Conservation (phyloP, 208 protist genomes). For the Leishmania lainsoni region DNA sequence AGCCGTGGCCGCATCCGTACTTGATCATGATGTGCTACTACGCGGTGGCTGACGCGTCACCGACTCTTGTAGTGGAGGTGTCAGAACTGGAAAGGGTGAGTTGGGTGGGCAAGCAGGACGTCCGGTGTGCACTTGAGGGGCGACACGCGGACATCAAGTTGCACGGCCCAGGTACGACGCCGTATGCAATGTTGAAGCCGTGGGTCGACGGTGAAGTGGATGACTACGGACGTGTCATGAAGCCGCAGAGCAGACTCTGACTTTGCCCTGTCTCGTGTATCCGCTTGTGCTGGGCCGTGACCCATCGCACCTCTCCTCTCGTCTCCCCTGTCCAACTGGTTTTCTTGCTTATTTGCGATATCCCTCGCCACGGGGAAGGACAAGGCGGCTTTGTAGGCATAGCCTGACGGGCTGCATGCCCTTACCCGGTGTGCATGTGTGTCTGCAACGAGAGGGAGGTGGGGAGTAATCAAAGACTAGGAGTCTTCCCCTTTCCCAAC, state of each 20-base stretch:
- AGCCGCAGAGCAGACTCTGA: constrained; percentile 14
- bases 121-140: constrained; percentile 37
- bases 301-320: neutral
- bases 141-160: constrained; percentile 36
- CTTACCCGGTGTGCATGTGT: neutral
- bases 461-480: neutral
- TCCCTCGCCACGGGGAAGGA: neutral
- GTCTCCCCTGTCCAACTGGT: no score
- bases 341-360: neutral
- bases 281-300: neutral
- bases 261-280: neutral
- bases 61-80: constrained; percentile 31
- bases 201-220: constrained; percentile 47
- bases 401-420: neutral
- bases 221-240: constrained; percentile 19
- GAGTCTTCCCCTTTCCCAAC: no score
- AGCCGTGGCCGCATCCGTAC: constrained; percentile 55
- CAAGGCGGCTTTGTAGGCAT: neutral
- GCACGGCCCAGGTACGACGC: constrained; percentile 34
- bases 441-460: neutral
- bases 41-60: constrained; percentile 33
- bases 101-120: constrained; percentile 59
- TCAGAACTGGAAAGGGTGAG: constrained; percentile 46
- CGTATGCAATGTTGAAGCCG: constrained; percentile 43
- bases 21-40: constrained; percentile 68